Percentiles rank a stretch among this genome's conserved stretches.
phyloP scores from a whole-genome alignment of 2,329 filamentous ascomycete species.

The Aspergillus pseudoglaucus region DNA sequence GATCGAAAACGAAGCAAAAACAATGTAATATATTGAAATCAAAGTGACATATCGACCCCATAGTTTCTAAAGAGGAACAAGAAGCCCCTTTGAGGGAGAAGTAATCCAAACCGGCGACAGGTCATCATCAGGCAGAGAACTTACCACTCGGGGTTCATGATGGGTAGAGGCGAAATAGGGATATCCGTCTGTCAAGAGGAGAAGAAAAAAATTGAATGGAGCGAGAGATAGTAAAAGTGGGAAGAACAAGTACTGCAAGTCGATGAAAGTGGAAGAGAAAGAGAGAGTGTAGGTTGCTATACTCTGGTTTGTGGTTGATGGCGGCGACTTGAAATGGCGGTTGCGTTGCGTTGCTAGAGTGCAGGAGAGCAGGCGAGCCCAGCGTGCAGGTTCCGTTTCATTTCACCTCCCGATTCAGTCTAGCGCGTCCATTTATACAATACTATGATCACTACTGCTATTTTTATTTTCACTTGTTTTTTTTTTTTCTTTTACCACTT shows the following conservation, averaged over 20 bases:
- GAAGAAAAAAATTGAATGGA: constrained; percentile 5
- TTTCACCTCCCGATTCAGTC: constrained; percentile 11
- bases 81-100: constrained; percentile 4
- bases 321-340: constrained; percentile 19
- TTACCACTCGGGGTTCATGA: constrained; percentile 47
- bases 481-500: too few species aligned
- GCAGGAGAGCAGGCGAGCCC: constrained; percentile 24
- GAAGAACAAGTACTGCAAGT: constrained; percentile 1
- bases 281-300: constrained; percentile 4
- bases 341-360: constrained; percentile 19
- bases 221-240: constrained; percentile 7
- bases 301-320: constrained; percentile 12
- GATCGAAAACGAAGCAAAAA: background rate
- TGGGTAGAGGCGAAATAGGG: constrained; percentile 17
- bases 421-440: constrained; percentile 5
- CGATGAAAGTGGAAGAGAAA: constrained; percentile 3
- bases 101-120: background rate
- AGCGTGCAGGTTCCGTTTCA: constrained; percentile 22
- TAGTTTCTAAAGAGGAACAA: constrained; percentile 2
- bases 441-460: background rate
- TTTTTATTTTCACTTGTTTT: too few species aligned
- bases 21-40: constrained; percentile 1
- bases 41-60: background rate
- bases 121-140: constrained; percentile 14
- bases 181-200: constrained; percentile 7